These are phyloP conservation scores for Cicer pinnatifidum DNA, from an alignment of 306 rosid genomes.

Conservation along the genomic window DNA sequence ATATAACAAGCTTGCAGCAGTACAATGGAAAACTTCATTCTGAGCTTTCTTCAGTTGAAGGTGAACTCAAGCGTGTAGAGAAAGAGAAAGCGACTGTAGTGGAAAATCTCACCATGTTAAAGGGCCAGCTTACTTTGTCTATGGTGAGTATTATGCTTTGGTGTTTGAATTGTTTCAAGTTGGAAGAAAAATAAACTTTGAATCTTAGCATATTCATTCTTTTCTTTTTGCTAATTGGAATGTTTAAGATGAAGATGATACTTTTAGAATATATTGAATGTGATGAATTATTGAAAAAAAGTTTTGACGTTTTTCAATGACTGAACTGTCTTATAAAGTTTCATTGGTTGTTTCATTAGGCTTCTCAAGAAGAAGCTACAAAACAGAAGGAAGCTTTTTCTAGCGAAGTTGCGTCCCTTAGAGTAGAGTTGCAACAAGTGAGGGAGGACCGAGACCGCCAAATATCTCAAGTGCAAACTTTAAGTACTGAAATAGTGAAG, in stretches of 20 bases:
- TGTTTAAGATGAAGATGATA: conserved; percentile 16
- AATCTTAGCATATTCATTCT: conserved; percentile 7
- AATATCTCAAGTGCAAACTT: conserved; percentile 61
- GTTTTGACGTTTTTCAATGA: neutral
- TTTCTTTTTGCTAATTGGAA: neutral
- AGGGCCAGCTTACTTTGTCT: conserved; percentile 81
- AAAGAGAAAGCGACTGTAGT: conserved; percentile 77
- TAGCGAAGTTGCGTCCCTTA: conserved; percentile 68
- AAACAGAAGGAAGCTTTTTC: conserved; percentile 84
- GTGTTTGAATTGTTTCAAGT: conserved; percentile 23
- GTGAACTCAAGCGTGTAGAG: conserved; percentile 85
- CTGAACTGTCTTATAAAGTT: conserved; percentile 23
- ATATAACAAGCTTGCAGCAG: conserved; percentile 90
- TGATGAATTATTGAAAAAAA: no score
- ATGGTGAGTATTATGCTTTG: conserved; percentile 63
- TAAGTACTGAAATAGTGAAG: conserved; percentile 65
- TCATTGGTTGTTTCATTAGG: conserved; percentile 52
- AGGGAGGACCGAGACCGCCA: conserved; percentile 79
- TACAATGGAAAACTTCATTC: conserved; percentile 94
- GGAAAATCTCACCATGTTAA: conserved; percentile 77
- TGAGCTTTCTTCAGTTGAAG: conserved; percentile 87
- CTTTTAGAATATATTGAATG: neutral
- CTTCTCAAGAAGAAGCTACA: conserved; percentile 91
- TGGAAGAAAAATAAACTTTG: neutral
- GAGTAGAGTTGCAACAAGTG: conserved; percentile 75